phyloP scores from a whole-genome alignment of 2,329 filamentous ascomycete genomes.

The Hypoxylon sp. region DNA sequence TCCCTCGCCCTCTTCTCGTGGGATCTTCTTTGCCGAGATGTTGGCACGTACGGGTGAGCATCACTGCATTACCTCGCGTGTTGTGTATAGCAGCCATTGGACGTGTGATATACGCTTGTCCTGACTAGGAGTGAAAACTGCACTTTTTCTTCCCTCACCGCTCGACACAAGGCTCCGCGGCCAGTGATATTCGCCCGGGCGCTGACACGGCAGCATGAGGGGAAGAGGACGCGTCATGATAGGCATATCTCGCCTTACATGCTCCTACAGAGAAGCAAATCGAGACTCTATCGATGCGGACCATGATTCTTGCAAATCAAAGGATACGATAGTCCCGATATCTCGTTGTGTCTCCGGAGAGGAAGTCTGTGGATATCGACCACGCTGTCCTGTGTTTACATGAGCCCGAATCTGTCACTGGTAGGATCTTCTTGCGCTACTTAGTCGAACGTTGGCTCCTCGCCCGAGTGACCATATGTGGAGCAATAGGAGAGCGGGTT shows the following conservation, averaged over 20 bases:
- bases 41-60: constrained; percentile 16
- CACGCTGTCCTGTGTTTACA: neutral
- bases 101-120: neutral
- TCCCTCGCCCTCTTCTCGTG: constrained; percentile 7
- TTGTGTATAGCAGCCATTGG: constrained; percentile 6
- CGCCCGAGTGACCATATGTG: neutral
- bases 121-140: neutral
- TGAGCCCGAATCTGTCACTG: neutral
- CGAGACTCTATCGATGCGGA: neutral
- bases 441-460: neutral
- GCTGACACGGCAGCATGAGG: neutral
- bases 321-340: neutral
- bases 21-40: constrained; percentile 3
- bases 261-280: neutral
- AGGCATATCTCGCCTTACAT: neutral
- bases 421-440: neutral
- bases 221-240: neutral
- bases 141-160: neutral
- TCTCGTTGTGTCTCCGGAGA: neutral
- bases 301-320: neutral
- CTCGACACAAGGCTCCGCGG: neutral
- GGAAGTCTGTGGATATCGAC: neutral
- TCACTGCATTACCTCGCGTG: constrained; percentile 3
- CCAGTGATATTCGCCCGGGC: neutral
- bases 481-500: neutral